phyloP scores from a whole-genome alignment of 495 filamentous ascomycete species.

The Xylaria curta region DNA sequence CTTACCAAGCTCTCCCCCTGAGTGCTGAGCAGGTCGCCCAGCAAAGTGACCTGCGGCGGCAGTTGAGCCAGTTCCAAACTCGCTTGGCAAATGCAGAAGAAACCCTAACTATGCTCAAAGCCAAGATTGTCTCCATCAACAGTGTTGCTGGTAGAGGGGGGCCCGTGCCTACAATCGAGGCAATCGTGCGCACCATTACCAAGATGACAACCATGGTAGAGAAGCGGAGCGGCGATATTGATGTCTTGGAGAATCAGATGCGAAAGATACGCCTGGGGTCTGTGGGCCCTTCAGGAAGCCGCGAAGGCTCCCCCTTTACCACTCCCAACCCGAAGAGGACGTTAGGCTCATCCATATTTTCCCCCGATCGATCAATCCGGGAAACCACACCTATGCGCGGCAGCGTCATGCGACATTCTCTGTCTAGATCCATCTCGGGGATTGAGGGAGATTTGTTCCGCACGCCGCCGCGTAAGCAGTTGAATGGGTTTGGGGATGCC shows the following conservation, averaged over 20 bases:
- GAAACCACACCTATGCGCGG: slow-evolving; percentile 49
- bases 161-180: slow-evolving; percentile 81
- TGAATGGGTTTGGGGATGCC: slow-evolving; percentile 56
- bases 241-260: slow-evolving; percentile 86
- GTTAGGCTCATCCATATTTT: slow-evolving; percentile 56
- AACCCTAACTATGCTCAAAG: slow-evolving; percentile 77
- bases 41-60: slow-evolving; percentile 79
- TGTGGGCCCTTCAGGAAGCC: slow-evolving; percentile 52
- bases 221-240: slow-evolving; percentile 83
- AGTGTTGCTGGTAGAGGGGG: slow-evolving; percentile 51
- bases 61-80: slow-evolving; percentile 71
- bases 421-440: slow-evolving; percentile 52
- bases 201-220: slow-evolving; percentile 94
- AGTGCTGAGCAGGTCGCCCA: slow-evolving; percentile 79
- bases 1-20: slow-evolving; percentile 71
- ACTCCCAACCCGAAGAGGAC: slow-evolving; percentile 62
- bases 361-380: slow-evolving; percentile 56
- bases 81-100: slow-evolving; percentile 81
- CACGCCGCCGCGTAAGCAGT: slow-evolving; percentile 60
- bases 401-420: slow-evolving; percentile 37
- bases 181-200: slow-evolving; percentile 84
- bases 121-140: slow-evolving; percentile 69
- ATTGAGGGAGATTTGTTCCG: slow-evolving; percentile 43
- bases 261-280: slow-evolving; percentile 67
- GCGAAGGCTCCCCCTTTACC: slow-evolving; percentile 65